Conservation (phyloP, 208 protist genomes). For the Tritrichomonas musculus region DNA sequence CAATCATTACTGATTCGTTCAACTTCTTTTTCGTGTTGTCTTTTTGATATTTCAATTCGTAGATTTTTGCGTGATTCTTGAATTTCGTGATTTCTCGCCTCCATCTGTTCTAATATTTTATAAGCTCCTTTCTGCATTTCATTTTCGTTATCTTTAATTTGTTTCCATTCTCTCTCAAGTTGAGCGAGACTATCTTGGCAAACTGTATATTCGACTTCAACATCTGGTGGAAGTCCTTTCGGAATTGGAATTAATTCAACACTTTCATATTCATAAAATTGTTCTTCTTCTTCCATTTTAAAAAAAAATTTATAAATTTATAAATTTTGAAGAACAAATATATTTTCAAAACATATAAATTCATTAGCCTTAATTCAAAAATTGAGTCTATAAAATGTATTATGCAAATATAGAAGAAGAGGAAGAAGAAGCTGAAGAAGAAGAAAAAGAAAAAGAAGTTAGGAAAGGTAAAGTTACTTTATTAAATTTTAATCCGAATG, state of each 20-base stretch:
- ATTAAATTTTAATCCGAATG: too few relatives aligned
- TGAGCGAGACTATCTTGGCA: neutral
- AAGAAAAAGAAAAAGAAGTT: too few relatives aligned
- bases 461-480: too few relatives aligned
- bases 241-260: neutral
- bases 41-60: neutral
- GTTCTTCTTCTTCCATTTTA: neutral
- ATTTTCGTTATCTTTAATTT: neutral
- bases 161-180: neutral
- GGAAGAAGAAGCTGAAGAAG: too few relatives aligned
- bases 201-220: neutral
- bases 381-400: too few relatives aligned
- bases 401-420: too few relatives aligned
- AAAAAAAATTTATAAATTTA: too few relatives aligned
- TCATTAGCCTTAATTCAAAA: too few relatives aligned
- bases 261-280: neutral
- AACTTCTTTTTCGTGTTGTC: neutral
- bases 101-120: neutral
- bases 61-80: neutral
- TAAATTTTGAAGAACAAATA: too few relatives aligned
- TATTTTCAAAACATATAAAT: too few relatives aligned
- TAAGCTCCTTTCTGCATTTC: neutral
- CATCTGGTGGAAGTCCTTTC: neutral
- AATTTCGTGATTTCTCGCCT: neutral
- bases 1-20: neutral